Percentiles rank a stretch among this genome's conserved stretches.
phyloP scores from a whole-genome alignment of 2,329 filamentous ascomycete species.

The Exophiala oligosperma region DNA sequence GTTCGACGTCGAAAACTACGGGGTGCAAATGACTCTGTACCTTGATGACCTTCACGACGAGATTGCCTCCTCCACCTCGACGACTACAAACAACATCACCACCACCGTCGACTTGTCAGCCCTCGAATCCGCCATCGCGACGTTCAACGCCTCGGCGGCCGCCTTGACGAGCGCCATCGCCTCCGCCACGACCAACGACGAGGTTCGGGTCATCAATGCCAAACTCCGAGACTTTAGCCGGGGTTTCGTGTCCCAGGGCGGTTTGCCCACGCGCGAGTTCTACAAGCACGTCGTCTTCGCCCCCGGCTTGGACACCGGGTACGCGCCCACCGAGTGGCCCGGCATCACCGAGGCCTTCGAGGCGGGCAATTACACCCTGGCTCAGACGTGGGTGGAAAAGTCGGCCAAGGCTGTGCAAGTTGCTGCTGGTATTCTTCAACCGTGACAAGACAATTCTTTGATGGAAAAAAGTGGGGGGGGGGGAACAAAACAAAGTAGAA shows the following conservation, averaged over 20 bases:
- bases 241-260: slow-evolving; percentile 48
- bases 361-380: slow-evolving; percentile 24
- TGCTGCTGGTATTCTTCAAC: slow-evolving; percentile 26
- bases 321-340: slow-evolving; percentile 30
- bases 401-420: slow-evolving; percentile 28
- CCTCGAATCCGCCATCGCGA: slow-evolving; percentile 38
- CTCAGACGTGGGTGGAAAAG: slow-evolving; percentile 29
- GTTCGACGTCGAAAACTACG: slow-evolving; percentile 41
- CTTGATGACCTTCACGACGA: slow-evolving; percentile 35
- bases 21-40: slow-evolving; percentile 38
- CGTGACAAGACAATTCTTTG: too few species aligned
- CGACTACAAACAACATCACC: slow-evolving; percentile 24
- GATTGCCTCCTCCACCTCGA: background rate
- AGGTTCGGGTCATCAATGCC: slow-evolving; percentile 41
- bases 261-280: slow-evolving; percentile 45
- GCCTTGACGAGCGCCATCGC: slow-evolving; percentile 16
- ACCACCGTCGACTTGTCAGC: slow-evolving; percentile 29
- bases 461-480: too few species aligned
- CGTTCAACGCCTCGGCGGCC: slow-evolving; percentile 35
- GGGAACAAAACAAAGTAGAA: too few species aligned
- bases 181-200: slow-evolving; percentile 21
- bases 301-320: slow-evolving; percentile 43
- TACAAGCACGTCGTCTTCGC: slow-evolving; percentile 50
- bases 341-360: slow-evolving; percentile 32
- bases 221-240: slow-evolving; percentile 49